Evolutionary conservation across 2,329 filamentous ascomycete genomes (phyloP).

Genomic region (Nemania sp.): DNA sequence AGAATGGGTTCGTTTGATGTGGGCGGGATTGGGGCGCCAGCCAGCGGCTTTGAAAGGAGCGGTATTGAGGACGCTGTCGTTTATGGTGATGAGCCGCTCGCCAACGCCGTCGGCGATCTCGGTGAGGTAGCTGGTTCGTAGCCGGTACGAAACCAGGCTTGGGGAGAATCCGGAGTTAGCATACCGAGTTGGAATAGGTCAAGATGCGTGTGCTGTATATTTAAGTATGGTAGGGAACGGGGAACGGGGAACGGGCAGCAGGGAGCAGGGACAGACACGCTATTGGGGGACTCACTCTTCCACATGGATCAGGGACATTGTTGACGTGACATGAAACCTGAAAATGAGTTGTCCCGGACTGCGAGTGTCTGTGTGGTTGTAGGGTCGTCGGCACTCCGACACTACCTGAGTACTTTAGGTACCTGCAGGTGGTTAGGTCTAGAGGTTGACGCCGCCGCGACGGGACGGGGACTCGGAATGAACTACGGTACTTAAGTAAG

Average conservation of each 20-base stretch:
- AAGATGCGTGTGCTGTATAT: neutral
- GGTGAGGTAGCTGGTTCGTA: slow-evolving; percentile 79
- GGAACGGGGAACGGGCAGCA: neutral
- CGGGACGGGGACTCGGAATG: too few species aligned
- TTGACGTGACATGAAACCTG: slow-evolving; percentile 8
- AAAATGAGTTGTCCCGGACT: neutral
- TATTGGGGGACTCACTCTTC: slow-evolving; percentile 41
- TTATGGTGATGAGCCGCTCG: slow-evolving; percentile 80
- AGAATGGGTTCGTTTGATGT: slow-evolving; percentile 82
- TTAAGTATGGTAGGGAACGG: neutral
- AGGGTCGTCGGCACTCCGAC: too few species aligned
- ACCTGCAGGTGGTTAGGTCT: too few species aligned
- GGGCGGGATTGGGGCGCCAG: slow-evolving; percentile 74
- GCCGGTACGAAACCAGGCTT: slow-evolving; percentile 81
- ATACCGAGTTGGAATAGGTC: neutral
- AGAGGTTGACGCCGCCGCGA: too few species aligned
- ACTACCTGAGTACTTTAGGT: too few species aligned
- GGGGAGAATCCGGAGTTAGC: slow-evolving; percentile 20
- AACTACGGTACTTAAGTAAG: too few species aligned
- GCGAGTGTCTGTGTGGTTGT: too few species aligned
- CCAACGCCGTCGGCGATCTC: slow-evolving; percentile 83
- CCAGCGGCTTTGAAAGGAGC: slow-evolving; percentile 82
- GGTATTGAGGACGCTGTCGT: slow-evolving; percentile 78
- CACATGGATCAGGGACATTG: slow-evolving; percentile 40
- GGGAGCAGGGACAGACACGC: too few species aligned